Evolutionary conservation across 768 basidiomycete species (phyloP).

Genomic region (Lepiota venenata): DNA sequence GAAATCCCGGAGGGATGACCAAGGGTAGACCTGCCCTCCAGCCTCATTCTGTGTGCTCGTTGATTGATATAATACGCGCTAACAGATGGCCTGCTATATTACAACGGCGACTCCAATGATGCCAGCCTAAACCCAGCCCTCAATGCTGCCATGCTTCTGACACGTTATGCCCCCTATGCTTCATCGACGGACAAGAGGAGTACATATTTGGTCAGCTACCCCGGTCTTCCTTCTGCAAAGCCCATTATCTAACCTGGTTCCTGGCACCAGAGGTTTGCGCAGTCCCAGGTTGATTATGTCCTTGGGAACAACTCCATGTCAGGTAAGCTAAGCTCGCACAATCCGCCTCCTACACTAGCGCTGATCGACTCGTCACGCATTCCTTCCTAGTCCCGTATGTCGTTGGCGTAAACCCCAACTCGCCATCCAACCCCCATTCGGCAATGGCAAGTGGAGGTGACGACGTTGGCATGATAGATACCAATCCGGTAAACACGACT

Average conservation of each 20-base stretch:
- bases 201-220: slow-evolving; percentile 53
- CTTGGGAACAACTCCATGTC: slow-evolving; percentile 91
- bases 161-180: slow-evolving; percentile 72
- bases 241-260: neutral
- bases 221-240: neutral
- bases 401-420: slow-evolving; percentile 88
- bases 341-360: neutral
- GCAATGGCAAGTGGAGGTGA: slow-evolving; percentile 85
- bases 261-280: slow-evolving; percentile 58
- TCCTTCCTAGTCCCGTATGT: slow-evolving; percentile 66
- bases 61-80: neutral
- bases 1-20: slow-evolving; percentile 51
- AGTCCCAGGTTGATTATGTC: slow-evolving; percentile 74
- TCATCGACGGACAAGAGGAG: slow-evolving; percentile 53
- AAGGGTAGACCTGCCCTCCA: slow-evolving; percentile 39
- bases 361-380: neutral
- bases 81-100: slow-evolving; percentile 77
- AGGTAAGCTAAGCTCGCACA: slow-evolving; percentile 35
- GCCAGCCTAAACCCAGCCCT: slow-evolving; percentile 84
- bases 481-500: slow-evolving; percentile 64
- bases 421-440: slow-evolving; percentile 87
- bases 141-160: slow-evolving; percentile 82
- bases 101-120: slow-evolving; percentile 76
- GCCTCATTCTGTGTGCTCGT: neutral
- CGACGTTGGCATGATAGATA: slow-evolving; percentile 67